Conservation (phyloP, 2,329 filamentous ascomycete species). For the Trichoderma cornu-damae region DNA sequence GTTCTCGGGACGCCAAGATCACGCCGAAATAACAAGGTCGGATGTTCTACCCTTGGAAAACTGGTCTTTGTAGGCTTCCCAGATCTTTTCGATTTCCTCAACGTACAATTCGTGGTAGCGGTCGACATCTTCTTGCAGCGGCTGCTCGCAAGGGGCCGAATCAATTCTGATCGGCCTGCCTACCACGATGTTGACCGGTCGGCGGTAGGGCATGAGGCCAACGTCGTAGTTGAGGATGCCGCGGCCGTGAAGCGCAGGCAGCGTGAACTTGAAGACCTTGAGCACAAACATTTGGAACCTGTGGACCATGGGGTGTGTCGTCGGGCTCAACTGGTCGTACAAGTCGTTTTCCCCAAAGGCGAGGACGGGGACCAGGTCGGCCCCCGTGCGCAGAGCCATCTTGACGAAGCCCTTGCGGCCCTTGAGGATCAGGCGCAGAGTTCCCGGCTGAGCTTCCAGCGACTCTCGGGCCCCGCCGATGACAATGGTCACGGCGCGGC, state of each 20-base stretch:
- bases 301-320: conserved; percentile 73
- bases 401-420: conserved; percentile 91
- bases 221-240: conserved; percentile 98
- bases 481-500: conserved; percentile 93
- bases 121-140: conserved; percentile 71
- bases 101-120: conserved; percentile 75
- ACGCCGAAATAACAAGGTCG: conserved; percentile 44
- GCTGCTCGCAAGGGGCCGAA: conserved; percentile 50
- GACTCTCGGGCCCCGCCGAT: conserved; percentile 89
- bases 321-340: conserved; percentile 81
- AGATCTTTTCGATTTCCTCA: conserved; percentile 65
- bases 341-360: conserved; percentile 94
- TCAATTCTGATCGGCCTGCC: conserved; percentile 72
- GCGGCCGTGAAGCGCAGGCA: conserved; percentile 83
- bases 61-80: conserved; percentile 72
- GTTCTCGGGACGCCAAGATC: not conserved
- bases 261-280: conserved; percentile 82
- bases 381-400: conserved; percentile 84
- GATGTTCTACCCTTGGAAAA: conserved; percentile 59
- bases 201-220: conserved; percentile 88
- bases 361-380: conserved; percentile 86
- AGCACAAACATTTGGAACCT: conserved; percentile 79
- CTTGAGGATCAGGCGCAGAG: conserved; percentile 71
- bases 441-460: conserved; percentile 76
- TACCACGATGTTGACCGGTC: conserved; percentile 83